A percentile compares a stretch with the other conserved stretches of the same genome.
phyloP scores from a whole-genome alignment of 2,329 filamentous ascomycete genomes.

The Aspergillus melleus region DNA sequence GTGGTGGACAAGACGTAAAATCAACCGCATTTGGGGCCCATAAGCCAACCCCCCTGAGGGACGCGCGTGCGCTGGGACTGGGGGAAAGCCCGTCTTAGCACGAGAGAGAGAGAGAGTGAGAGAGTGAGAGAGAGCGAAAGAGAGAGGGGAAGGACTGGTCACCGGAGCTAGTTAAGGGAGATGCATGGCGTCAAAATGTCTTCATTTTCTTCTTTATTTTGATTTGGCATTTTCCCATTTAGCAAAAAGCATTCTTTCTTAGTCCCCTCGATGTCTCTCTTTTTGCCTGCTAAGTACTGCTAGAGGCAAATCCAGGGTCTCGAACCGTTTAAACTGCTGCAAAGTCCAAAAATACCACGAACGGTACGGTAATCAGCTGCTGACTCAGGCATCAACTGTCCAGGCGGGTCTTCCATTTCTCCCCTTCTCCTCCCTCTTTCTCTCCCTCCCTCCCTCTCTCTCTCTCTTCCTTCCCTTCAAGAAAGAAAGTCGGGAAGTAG shows the following conservation, averaged over 20 bases:
- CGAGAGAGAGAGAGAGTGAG: not conserved
- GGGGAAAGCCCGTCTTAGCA: conserved; percentile 2
- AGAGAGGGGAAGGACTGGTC: no score
- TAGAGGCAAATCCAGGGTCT: no score
- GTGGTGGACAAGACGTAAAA: conserved; percentile 8
- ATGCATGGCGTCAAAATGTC: no score
- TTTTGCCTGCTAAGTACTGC: no score
- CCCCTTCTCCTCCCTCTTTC: conserved; percentile 5
- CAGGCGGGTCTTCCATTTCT: conserved; percentile 2
- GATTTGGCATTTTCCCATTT: no score
- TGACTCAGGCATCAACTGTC: not conserved
- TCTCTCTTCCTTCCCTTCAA: not conserved
- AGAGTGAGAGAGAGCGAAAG: not conserved
- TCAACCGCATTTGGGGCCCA: conserved; percentile 21
- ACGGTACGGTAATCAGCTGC: not conserved
- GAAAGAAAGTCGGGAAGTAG: not conserved
- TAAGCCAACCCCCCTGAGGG: conserved; percentile 21
- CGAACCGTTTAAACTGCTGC: no score
- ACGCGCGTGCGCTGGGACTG: conserved; percentile 20
- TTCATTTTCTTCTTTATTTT: no score
- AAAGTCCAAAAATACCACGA: no score
- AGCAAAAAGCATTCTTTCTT: not conserved
- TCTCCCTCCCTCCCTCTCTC: conserved; percentile 1
- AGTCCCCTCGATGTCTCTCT: no score
- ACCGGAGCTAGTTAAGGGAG: no score